These are phyloP conservation scores for Penicillium malachiteum DNA, from an alignment of 495 filamentous ascomycete genomes.

Conservation along the genomic window DNA sequence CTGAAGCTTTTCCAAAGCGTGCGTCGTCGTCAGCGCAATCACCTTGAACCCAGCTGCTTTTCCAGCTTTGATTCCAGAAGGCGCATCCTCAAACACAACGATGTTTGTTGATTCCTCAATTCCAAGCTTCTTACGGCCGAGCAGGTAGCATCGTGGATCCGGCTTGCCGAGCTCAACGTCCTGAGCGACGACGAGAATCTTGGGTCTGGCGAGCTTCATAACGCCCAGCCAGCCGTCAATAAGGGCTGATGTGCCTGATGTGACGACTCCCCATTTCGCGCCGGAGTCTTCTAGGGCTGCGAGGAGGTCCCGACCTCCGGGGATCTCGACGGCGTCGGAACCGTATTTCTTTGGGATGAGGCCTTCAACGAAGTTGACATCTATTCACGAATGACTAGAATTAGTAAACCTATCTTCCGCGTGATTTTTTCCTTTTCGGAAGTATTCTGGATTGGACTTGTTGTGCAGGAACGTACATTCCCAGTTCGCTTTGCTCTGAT, in stretches of 20 bases:
- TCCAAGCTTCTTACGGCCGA: conserved; percentile 64
- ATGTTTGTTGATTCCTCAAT: conserved; percentile 54
- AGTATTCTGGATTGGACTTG: no score
- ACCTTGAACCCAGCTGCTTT: conserved; percentile 90
- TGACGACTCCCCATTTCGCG: conserved; percentile 88
- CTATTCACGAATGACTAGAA: conserved; percentile 37
- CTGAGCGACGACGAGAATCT: conserved; percentile 78
- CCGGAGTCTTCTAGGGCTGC: conserved; percentile 52
- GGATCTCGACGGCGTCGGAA: conserved; percentile 76
- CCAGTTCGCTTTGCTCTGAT: conserved; percentile 81
- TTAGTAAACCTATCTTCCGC: no score
- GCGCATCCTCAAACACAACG: conserved; percentile 88
- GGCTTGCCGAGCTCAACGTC: conserved; percentile 87
- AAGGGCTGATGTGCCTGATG: conserved; percentile 78
- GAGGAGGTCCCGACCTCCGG: conserved; percentile 62
- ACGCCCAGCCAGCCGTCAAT: conserved; percentile 84
- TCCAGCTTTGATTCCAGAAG: conserved; percentile 84
- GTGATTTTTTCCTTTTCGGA: no score
- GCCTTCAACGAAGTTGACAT: conserved; percentile 75
- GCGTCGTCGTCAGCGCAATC: conserved; percentile 82
- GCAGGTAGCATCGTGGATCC: conserved; percentile 73
- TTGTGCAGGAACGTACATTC: conserved; percentile 63
- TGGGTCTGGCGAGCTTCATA: conserved; percentile 69
- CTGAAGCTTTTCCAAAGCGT: conserved; percentile 67
- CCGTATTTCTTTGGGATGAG: conserved; percentile 74